Conservation (phyloP, 306 rosid species). For the Citrullus amarus region DNA sequence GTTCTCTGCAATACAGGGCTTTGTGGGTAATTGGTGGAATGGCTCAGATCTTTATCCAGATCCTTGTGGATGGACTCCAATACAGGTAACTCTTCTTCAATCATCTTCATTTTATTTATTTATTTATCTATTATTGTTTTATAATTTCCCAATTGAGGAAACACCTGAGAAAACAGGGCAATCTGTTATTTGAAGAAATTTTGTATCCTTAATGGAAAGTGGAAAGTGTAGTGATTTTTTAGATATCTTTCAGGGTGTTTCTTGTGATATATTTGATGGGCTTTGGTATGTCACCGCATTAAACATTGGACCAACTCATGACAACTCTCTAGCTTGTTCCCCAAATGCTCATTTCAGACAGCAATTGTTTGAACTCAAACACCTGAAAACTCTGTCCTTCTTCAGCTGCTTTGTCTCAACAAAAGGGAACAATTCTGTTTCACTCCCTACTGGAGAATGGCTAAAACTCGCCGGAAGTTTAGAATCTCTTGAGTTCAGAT, state of each 20-base stretch:
- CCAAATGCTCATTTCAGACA: constrained; percentile 36
- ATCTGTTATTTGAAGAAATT: background rate
- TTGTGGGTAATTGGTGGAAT: constrained; percentile 89
- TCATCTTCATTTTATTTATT: background rate
- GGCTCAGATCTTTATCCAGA: constrained; percentile 97
- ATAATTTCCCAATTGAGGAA: background rate
- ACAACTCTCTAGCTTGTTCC: constrained; percentile 63
- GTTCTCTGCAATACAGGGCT: constrained; percentile 73
- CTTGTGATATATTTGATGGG: constrained; percentile 77
- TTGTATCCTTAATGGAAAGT: background rate
- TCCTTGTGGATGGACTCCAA: constrained; percentile 98
- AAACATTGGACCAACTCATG: constrained; percentile 69
- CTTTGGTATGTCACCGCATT: constrained; percentile 71
- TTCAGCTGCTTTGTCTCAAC: constrained; percentile 58
- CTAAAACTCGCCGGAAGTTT: constrained; percentile 45
- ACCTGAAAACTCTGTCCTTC: constrained; percentile 54
- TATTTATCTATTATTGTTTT: background rate
- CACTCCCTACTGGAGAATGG: constrained; percentile 54
- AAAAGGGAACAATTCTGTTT: constrained; percentile 19
- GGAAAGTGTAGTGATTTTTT: background rate
- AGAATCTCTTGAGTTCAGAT: constrained; percentile 66
- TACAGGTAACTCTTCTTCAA: constrained; percentile 43
- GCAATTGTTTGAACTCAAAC: constrained; percentile 48
- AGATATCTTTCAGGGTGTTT: constrained; percentile 54
- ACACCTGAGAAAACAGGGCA: background rate